phyloP scores from a whole-genome alignment of 2,329 filamentous ascomycete genomes.

The Chaetothyriales sp. region DNA sequence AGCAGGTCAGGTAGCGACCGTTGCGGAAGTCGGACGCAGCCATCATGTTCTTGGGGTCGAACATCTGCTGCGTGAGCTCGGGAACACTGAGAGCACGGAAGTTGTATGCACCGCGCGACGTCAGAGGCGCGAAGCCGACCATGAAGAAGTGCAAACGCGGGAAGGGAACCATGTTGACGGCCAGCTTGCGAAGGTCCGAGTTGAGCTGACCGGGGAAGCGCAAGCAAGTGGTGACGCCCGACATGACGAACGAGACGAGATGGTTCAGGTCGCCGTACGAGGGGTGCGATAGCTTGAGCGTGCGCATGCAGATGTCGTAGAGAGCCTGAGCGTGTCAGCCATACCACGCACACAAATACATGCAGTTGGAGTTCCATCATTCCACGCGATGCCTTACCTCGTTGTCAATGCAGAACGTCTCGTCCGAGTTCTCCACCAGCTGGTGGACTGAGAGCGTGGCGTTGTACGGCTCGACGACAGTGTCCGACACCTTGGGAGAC shows the following conservation, averaged over 20 bases:
- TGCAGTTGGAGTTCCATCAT: background rate
- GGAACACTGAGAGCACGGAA: slow-evolving; percentile 97
- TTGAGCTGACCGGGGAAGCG: slow-evolving; percentile 99
- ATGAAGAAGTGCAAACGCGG: slow-evolving; percentile 99
- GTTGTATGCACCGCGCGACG: slow-evolving; percentile 77
- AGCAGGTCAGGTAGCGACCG: slow-evolving; percentile 98
- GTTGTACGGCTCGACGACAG: slow-evolving; percentile 99
- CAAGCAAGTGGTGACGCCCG: slow-evolving; percentile 93
- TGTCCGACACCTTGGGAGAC: slow-evolving; percentile 98
- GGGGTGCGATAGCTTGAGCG: slow-evolving; percentile 95
- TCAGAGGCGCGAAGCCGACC: slow-evolving; percentile 98
- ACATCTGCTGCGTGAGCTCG: slow-evolving; percentile 99
- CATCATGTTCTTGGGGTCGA: slow-evolving; percentile 99
- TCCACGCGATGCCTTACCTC: slow-evolving; percentile 43
- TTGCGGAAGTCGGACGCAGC: slow-evolving; percentile 99
- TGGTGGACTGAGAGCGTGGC: slow-evolving; percentile 97
- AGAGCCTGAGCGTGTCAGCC: slow-evolving; percentile 47
- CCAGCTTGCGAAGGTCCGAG: slow-evolving; percentile 98
- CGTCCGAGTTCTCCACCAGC: slow-evolving; percentile 98
- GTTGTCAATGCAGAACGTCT: slow-evolving; percentile 99
- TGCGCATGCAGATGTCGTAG: slow-evolving; percentile 99
- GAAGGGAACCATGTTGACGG: slow-evolving; percentile 99
- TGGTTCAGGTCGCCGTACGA: slow-evolving; percentile 99
- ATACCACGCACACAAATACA: background rate
- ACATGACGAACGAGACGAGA: slow-evolving; percentile 99